A percentile compares a stretch with the other conserved stretches of the same genome.
Conservation (phyloP, 495 filamentous ascomycete genomes). For the Daldinia loculata region DNA sequence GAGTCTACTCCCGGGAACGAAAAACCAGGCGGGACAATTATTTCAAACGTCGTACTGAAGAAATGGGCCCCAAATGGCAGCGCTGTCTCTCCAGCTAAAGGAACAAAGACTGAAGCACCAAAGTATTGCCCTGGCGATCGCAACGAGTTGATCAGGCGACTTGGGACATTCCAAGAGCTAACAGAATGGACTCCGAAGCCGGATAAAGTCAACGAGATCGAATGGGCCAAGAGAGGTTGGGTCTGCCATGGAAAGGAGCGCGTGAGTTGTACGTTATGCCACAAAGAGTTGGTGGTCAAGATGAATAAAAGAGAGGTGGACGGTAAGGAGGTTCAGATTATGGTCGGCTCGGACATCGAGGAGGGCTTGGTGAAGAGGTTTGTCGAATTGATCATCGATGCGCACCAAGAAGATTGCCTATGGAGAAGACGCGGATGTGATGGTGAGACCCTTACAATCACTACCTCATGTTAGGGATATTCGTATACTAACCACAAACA, state of each 20-base stretch:
- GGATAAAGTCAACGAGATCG: conserved; percentile 81
- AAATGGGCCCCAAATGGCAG: conserved; percentile 48
- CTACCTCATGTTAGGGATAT: conserved; percentile 50
- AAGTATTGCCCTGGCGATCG: conserved; percentile 87
- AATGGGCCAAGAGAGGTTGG: conserved; percentile 97
- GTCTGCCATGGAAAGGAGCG: conserved; percentile 81
- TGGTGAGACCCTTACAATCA: conserved; percentile 58
- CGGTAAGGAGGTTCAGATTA: conserved; percentile 65
- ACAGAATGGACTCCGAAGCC: conserved; percentile 89
- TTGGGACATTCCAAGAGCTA: conserved; percentile 88
- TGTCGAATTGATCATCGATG: conserved; percentile 70
- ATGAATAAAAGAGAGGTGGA: conserved; percentile 74
- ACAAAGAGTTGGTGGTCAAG: conserved; percentile 80
- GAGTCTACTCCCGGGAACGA: conserved; percentile 38
- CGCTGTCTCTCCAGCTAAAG: conserved; percentile 23
- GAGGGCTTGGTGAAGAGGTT: conserved; percentile 82
- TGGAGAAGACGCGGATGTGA: conserved; percentile 89
- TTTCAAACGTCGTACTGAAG: conserved; percentile 54
- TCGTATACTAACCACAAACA: conserved; percentile 52
- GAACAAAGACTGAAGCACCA: conserved; percentile 48
- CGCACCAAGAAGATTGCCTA: conserved; percentile 82
- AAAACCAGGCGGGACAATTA: conserved; percentile 38
- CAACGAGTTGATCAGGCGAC: conserved; percentile 77
- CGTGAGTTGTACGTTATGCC: conserved; percentile 84
- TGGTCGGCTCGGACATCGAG: conserved; percentile 62